Evolutionary conservation across 2,329 filamentous ascomycete species (phyloP).

Genomic region (Aureobasidium leucospermi): DNA sequence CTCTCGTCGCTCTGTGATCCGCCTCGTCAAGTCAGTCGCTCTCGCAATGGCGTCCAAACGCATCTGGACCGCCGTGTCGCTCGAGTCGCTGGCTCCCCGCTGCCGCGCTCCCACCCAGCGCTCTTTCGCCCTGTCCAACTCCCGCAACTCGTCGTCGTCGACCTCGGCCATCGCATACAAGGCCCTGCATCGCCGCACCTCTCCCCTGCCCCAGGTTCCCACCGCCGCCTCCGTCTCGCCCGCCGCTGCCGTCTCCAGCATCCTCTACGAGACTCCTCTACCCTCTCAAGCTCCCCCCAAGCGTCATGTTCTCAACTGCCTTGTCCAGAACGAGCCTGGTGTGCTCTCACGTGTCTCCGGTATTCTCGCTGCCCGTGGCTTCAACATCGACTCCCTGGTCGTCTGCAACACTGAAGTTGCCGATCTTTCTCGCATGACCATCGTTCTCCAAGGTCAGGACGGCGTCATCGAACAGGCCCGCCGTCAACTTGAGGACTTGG

Average conservation of each 20-base stretch:
- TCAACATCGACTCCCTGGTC: constrained; percentile 98
- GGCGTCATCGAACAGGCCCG: constrained; percentile 96
- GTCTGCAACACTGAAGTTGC: constrained; percentile 97
- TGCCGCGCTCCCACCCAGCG: neutral
- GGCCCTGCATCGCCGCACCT: constrained; percentile 83
- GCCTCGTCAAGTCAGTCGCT: neutral
- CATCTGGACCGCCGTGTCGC: constrained; percentile 16
- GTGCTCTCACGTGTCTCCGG: constrained; percentile 94
- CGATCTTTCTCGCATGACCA: constrained; percentile 96
- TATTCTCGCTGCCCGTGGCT: constrained; percentile 89
- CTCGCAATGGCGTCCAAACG: constrained; percentile 30
- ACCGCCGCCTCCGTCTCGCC: constrained; percentile 66
- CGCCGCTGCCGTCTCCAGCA: constrained; percentile 91
- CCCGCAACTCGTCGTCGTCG: constrained; percentile 50
- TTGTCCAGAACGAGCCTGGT: constrained; percentile 98
- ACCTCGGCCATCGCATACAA: constrained; percentile 97
- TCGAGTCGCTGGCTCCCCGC: constrained; percentile 11
- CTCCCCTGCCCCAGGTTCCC: constrained; percentile 69
- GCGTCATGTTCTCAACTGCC: constrained; percentile 93
- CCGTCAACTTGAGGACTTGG: constrained; percentile 89
- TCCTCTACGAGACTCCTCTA: constrained; percentile 94
- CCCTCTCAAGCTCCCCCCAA: constrained; percentile 79
- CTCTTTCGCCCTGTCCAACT: neutral
- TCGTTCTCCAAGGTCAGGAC: constrained; percentile 91
- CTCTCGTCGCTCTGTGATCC: neutral